A percentile compares a stretch with the other conserved stretches of the same genome.
phyloP scores from a whole-genome alignment of 345 rosid species.

The Conringia planisiliqua region DNA sequence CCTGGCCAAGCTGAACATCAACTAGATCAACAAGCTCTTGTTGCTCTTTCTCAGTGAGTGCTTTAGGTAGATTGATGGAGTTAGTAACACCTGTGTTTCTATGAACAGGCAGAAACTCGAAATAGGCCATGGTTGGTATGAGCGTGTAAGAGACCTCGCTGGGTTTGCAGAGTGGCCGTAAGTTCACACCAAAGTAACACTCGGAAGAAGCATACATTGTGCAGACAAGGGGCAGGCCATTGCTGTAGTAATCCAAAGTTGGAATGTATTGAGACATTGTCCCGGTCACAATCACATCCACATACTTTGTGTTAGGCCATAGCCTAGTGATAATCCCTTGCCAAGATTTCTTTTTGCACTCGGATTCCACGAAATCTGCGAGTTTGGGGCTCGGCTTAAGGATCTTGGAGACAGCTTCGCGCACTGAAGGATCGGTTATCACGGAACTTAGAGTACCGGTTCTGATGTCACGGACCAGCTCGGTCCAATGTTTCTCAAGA shows the following conservation, averaged over 20 bases:
- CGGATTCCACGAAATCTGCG: conserved; percentile 50
- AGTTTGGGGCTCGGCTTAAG: conserved; percentile 63
- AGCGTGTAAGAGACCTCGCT: conserved; percentile 90
- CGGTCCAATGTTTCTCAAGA: conserved; percentile 65
- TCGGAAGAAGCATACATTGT: conserved; percentile 99
- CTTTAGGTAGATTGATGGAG: conserved; percentile 58
- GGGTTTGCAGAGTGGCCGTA: conserved; percentile 77
- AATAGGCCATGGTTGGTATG: conserved; percentile 91
- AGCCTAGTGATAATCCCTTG: conserved; percentile 66
- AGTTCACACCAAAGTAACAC: conserved; percentile 92
- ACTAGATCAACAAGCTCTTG: conserved; percentile 81
- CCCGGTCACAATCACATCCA: conserved; percentile 98
- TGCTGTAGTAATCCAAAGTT: conserved; percentile 85
- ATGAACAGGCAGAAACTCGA: conserved; percentile 83
- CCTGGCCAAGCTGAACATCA: conserved; percentile 91
- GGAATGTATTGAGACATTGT: conserved; percentile 98
- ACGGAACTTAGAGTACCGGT: conserved; percentile 46
- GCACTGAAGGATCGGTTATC: conserved; percentile 58
- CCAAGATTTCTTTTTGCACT: conserved; percentile 60
- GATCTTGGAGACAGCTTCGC: conserved; percentile 54
- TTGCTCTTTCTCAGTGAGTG: conserved; percentile 75
- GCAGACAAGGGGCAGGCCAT: conserved; percentile 86
- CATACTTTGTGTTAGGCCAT: conserved; percentile 81
- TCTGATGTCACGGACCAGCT: conserved; percentile 50
- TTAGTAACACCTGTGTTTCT: conserved; percentile 59